Evolutionary conservation across 1,139 yeast genomes (phyloP), one percentile per base, ranked within the genome.

Genomic region (Magnusiomyces suaveolens): DNA sequence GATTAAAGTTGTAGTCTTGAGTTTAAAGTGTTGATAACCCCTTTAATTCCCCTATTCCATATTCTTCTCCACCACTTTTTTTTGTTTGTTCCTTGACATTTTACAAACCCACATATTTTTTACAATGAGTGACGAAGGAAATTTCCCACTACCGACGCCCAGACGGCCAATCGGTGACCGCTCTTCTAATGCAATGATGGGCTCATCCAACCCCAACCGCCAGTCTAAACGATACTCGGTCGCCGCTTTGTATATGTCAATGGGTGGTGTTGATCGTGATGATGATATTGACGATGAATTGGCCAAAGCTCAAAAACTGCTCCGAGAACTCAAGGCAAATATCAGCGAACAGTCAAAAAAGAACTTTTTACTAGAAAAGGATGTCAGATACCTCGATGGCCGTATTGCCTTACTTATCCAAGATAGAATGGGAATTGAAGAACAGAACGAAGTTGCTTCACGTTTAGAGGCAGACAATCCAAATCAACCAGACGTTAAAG

Each of bases 381-480:
- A 72, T 54, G 74, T 72, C 46, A 64, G 74, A 46, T 72, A 69
- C 56, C 63, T 72, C 46, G 75, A 72, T 58, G 62, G 71, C 32
- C 68, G 75, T 29, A 72, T 72, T 41, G 75, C 75, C 16, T 63
- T 71, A 51, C 64, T 72, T 29, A 72, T 72, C 55, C 75, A 71
- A 54, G 70, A 72, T 60, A 69, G 70, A 54, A 70, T 72, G 68
- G 72, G 72, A 18, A 55, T 66, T 16, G 74, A 71, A 50, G 74
- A 72, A 57, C 72, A 68, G 56, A 61, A 63, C 43, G 74, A 71
- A 56, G 68, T 70, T 20, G 72, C 72, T 2, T 62, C 67, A 4
- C 64, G 72, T 4, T 60, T 71, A 29, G 69, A 66, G 44, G 64
- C 60, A 25, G 62, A 54, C 14, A 48, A 38, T 39, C 21, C 32